Base-by-base conservation (phyloP, 2,329 filamentous ascomycete genomes). In the Trichoderma guizhouense region DNA sequence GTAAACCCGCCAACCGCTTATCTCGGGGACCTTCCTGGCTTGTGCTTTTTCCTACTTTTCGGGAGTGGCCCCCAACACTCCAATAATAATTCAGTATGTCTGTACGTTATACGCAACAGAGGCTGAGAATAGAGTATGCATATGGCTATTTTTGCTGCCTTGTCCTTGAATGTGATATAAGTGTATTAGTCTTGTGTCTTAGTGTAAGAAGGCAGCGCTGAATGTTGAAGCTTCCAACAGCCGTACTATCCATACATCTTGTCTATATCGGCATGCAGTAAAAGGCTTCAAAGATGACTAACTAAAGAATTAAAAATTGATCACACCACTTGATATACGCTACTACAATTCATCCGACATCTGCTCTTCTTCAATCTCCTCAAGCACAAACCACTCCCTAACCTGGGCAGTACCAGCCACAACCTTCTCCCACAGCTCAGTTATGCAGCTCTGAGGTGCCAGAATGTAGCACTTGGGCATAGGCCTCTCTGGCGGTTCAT, bases 401-500 rank as follows among this genome's bases (percentile, higher is more conserved):
- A 91, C 83, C 7, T 84, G 80, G 0, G 87, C 90, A 60, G 86
- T 78, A 4, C 86, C 86, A 1, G 80, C 79, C 8, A 81, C 77
- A 47, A 92, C 86, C 76, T 83, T 85, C 24, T 81, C 79, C 72
- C 84, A 85, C 75, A 90, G 83, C 9, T 87, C 85, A 0, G 83
- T 77, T 0, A 84, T 85, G 78, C 91, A 93, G 0, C 87, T 89
- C 5, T 79, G 78, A n/a, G 87, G 82, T 51, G 83, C 82, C 39
- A 89, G 80, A 6, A 92, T 76, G 81, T 88, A 93, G 79, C 90
- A 93, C 9, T 84, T 88, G 2, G 86, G 80, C 30, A 81, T 76
- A 0, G 86, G 85, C 34, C 82, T 79, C 32, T 80, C 69, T 0
- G 86, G 86, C 1, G 86, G 78, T 53, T 81, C 82, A 75, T 89